phyloP scores from a whole-genome alignment of 73 alveolate genomes.

The Paramecium biaurelia region DNA sequence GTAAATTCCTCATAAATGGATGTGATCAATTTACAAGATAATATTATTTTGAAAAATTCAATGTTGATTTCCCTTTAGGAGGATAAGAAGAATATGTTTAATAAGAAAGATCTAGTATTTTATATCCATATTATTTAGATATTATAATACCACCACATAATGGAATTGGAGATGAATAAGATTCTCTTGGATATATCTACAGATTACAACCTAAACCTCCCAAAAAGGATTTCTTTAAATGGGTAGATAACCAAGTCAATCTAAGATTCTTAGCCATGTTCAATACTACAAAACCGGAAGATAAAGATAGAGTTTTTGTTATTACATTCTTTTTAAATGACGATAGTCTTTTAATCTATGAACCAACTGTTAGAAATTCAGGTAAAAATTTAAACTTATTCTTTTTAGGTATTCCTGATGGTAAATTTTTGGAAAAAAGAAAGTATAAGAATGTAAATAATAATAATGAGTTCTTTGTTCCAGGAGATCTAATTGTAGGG shows the following conservation, averaged over 20 bases:
- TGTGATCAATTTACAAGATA: slow-evolving; percentile 91
- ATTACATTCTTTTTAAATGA: slow-evolving; percentile 88
- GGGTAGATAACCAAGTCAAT: slow-evolving; percentile 90
- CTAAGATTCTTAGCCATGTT: slow-evolving; percentile 89
- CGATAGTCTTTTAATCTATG: slow-evolving; percentile 89
- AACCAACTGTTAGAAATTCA: slow-evolving; percentile 92
- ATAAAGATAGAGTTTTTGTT: slow-evolving; percentile 88
- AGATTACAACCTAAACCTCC: slow-evolving; percentile 86
- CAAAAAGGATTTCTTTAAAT: slow-evolving; percentile 91
- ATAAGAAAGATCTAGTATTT: slow-evolving; percentile 71
- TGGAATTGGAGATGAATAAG: slow-evolving; percentile 97
- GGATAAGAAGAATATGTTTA: slow-evolving; percentile 80
- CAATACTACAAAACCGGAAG: slow-evolving; percentile 90
- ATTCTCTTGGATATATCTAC: slow-evolving; percentile 88
- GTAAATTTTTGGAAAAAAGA: slow-evolving; percentile 86
- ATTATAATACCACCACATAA: slow-evolving; percentile 93
- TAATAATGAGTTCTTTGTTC: slow-evolving; percentile 71
- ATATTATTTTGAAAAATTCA: slow-evolving; percentile 75
- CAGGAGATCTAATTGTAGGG: slow-evolving; percentile 86
- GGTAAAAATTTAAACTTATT: neutral
- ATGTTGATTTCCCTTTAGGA: slow-evolving; percentile 87
- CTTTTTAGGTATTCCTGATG: slow-evolving; percentile 83
- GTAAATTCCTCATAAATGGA: slow-evolving; percentile 82
- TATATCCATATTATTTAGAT: slow-evolving; percentile 17
- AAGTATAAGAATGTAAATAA: slow-evolving; percentile 83